Evolutionary conservation across 2,329 filamentous ascomycete genomes (phyloP).

Genomic region (Aspergillus transmontanensis): DNA sequence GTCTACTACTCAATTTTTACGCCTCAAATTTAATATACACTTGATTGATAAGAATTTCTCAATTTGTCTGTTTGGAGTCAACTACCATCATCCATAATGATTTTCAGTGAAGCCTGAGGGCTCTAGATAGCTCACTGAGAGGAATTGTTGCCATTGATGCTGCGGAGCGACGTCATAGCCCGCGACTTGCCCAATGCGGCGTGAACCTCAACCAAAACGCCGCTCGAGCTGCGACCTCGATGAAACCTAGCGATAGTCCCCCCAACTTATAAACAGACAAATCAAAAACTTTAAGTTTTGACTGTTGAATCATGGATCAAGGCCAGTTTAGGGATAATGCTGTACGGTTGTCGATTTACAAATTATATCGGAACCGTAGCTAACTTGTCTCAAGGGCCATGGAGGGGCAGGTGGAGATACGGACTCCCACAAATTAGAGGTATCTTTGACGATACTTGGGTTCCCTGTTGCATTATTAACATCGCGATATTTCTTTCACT

Average conservation of each 20-base stretch:
- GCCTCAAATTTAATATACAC: not conserved
- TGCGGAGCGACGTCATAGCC: conserved; percentile 31
- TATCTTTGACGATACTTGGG: conserved; percentile 13
- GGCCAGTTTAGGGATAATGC: conserved; percentile 12
- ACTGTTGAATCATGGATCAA: conserved; percentile 7
- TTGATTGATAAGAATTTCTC: not conserved
- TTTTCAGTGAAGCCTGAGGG: not conserved
- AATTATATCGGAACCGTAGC: conserved; percentile 6
- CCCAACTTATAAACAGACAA: not conserved
- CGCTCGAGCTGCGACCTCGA: not conserved
- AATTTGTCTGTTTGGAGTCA: not conserved
- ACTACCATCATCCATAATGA: not conserved
- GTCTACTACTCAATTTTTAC: not conserved
- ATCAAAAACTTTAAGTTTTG: not conserved
- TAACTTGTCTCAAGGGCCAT: conserved; percentile 25
- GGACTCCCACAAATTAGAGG: conserved; percentile 41
- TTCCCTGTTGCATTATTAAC: not conserved
- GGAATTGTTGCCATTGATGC: not conserved
- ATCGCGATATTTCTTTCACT: conserved; percentile 8
- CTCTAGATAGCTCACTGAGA: not conserved
- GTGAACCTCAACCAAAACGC: conserved; percentile 1
- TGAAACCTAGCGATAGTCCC: not conserved
- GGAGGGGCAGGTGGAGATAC: conserved; percentile 37
- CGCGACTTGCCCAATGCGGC: conserved; percentile 18
- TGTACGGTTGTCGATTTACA: conserved; percentile 22